Conservation (phyloP, 371 early-diverging fungal genomes). For the Rhizopus delemar region DNA sequence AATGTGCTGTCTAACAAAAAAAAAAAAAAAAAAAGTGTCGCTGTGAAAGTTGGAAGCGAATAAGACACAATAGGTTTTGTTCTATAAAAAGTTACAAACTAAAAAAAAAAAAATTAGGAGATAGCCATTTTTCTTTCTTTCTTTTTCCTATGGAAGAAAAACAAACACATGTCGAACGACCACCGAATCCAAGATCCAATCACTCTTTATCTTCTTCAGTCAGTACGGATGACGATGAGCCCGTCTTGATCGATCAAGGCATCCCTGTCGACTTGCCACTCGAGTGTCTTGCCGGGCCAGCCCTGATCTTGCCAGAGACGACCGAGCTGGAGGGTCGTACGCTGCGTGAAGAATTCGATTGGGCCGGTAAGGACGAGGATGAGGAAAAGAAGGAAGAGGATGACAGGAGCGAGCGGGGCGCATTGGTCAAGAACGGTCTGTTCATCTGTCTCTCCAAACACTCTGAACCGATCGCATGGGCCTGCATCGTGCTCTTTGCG, state of each 20-base stretch:
- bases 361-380: slow-evolving; percentile 44
- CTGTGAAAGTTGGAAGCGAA: too few relatives aligned
- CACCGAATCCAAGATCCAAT: neutral
- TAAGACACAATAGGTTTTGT: neutral
- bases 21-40: too few relatives aligned
- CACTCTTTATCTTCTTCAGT: slow-evolving; percentile 6
- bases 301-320: slow-evolving; percentile 20
- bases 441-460: slow-evolving; percentile 39
- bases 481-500: slow-evolving; percentile 34
- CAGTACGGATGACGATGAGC: slow-evolving; percentile 29
- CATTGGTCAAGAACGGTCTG: slow-evolving; percentile 19
- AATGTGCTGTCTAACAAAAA: too few relatives aligned
- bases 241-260: slow-evolving; percentile 21
- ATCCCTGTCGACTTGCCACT: slow-evolving; percentile 22
- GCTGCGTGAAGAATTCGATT: slow-evolving; percentile 41
- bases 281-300: slow-evolving; percentile 29
- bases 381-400: slow-evolving; percentile 22
- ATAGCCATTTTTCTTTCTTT: neutral
- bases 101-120: neutral
- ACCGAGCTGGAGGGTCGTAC: slow-evolving; percentile 27
- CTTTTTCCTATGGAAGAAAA: neutral
- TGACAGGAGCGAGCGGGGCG: slow-evolving; percentile 24
- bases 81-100: neutral
- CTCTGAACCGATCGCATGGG: slow-evolving; percentile 43
- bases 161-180: neutral